phyloP scores from a whole-genome alignment of 495 filamentous ascomycete genomes.

The Aspergillus sclerotioniger region DNA sequence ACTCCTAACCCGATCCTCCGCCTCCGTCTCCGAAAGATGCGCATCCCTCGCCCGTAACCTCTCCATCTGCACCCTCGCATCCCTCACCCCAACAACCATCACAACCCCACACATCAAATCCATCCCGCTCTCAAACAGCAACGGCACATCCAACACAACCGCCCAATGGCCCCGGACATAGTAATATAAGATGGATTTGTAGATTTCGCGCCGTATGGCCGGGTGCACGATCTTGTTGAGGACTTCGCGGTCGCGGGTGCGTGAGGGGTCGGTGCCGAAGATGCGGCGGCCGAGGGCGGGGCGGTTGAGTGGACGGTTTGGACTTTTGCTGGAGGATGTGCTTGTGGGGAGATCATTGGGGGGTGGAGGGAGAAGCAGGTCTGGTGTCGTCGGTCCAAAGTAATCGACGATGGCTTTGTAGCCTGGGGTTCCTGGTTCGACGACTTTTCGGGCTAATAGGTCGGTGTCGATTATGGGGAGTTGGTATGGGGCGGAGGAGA shows the following conservation, averaged over 20 bases:
- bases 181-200: constrained; percentile 58
- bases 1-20: constrained; percentile 73
- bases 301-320: constrained; percentile 73
- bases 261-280: constrained; percentile 69
- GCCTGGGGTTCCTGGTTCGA: constrained; percentile 81
- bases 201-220: constrained; percentile 74
- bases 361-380: constrained; percentile 62
- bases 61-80: constrained; percentile 74
- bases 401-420: constrained; percentile 76
- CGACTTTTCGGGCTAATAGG: constrained; percentile 82
- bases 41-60: constrained; percentile 69
- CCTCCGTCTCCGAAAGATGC: constrained; percentile 72
- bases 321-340: constrained; percentile 39
- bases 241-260: constrained; percentile 62
- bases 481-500: constrained; percentile 73
- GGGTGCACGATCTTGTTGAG: constrained; percentile 94
- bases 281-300: constrained; percentile 80
- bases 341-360: constrained; percentile 21
- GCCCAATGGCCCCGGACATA: constrained; percentile 77
- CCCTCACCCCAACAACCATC: constrained; percentile 76
- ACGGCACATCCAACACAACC: constrained; percentile 87
- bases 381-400: constrained; percentile 78
- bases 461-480: constrained; percentile 96
- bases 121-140: constrained; percentile 84
- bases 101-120: constrained; percentile 79